A percentile compares a stretch with the other conserved stretches of the same genome.
Conservation (phyloP, 306 rosid genomes). For the Lathyrus sativus region DNA sequence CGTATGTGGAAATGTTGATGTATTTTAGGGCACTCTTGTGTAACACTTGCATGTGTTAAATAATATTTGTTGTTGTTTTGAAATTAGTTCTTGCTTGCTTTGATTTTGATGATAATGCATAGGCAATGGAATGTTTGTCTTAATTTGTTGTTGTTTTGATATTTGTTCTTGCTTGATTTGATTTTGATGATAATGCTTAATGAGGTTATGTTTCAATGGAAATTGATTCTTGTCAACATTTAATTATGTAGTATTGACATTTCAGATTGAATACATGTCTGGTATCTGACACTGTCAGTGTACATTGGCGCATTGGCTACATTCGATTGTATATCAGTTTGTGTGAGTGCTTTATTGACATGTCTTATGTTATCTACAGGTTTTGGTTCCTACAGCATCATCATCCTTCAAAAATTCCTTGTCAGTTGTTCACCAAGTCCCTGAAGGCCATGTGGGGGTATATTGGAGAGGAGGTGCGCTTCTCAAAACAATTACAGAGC, state of each 20-base stretch:
- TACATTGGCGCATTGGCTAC: too few species aligned
- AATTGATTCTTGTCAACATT: background rate
- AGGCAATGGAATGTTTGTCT: too few species aligned
- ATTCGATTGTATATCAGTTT: too few species aligned
- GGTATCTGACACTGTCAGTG: too few species aligned
- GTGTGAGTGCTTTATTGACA: background rate
- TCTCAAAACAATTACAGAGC: slow-evolving; percentile 69
- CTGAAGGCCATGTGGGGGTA: slow-evolving; percentile 95
- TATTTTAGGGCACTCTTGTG: background rate
- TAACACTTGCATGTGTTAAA: background rate
- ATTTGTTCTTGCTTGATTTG: slow-evolving; percentile 8
- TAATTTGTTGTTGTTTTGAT: background rate
- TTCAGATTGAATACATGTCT: too few species aligned
- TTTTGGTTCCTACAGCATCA: slow-evolving; percentile 58
- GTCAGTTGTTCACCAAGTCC: slow-evolving; percentile 88
- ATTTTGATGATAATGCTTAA: background rate
- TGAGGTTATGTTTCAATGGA: slow-evolving; percentile 1
- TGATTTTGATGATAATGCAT: background rate
- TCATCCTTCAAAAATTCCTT: slow-evolving; percentile 44
- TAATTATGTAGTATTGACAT: too few species aligned
- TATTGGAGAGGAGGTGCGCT: slow-evolving; percentile 99
- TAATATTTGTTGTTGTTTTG: background rate
- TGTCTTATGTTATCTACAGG: slow-evolving; percentile 46
- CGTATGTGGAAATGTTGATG: background rate
- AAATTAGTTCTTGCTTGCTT: background rate